Base-by-base conservation (phyloP, 805 yeast species). In the Hanseniaspora pseudoguilliermondii region DNA sequence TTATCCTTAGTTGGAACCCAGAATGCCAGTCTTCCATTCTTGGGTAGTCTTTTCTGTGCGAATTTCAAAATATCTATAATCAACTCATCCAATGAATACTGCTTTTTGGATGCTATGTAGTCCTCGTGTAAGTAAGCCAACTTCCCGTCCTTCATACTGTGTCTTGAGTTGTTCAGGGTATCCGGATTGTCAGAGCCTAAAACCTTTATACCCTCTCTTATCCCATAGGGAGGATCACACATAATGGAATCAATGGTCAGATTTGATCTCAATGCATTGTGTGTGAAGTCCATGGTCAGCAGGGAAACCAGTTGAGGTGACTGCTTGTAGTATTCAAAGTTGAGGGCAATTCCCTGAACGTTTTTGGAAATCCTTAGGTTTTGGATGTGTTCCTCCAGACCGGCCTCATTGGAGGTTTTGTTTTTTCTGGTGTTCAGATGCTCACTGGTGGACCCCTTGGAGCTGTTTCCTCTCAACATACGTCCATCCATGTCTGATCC, bases 1-100 rank as follows among this genome's bases (percentile, higher is more conserved):
- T 86, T 95, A 65, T 90, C 89, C 1, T 96, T 95, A 1, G 95
- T 84, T 0, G 98, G 98, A 93, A 90, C 87, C 98, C 98, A 93
- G 68, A 89, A 90, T 29, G 93, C 86, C 38, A 93, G 73, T 60
- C 97, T 73, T 0, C 97, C 96, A 8, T 79, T 79, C 2, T 80
- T 69, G 0, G 85, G 86, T 54, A 93, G 73, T 62, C 90, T 77
- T 15, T 75, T 73, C 2, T 89, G 80, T 0, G 95, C 77, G 72
- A 84, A 93, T 21, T 74, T 68, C 42, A 93, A 71, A 39, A 93
- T 71, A 65, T 91, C 97, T 61, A 84, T 86, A 41, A 93, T 71
- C 60, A 93, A 71, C 46, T 80, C 72, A 60, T 86, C 87, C 61
- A 93, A 74, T 57, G 85, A 84, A 65, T 88, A 89, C 0, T 96